These are phyloP conservation scores for Pythium folliculosum DNA, from an alignment of 352 stramenopile species.

Conservation along the genomic window DNA sequence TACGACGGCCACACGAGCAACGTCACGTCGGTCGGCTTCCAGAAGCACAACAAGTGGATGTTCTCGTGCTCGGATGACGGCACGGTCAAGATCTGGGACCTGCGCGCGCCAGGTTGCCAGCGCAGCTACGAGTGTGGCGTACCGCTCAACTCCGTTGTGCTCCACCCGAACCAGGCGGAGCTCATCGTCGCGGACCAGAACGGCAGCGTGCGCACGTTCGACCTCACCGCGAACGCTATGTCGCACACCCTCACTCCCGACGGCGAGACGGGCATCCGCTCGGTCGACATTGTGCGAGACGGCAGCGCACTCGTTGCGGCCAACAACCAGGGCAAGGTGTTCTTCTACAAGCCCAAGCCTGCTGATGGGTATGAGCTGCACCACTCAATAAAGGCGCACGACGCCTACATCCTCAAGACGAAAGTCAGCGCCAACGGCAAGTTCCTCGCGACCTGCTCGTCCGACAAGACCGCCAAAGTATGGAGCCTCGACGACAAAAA, in stretches of 20 bases:
- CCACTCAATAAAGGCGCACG: slow-evolving; percentile 80
- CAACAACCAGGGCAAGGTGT: slow-evolving; percentile 95
- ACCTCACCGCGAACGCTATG: slow-evolving; percentile 82
- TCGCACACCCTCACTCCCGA: slow-evolving; percentile 66
- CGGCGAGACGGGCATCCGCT: slow-evolving; percentile 85
- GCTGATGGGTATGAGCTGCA: slow-evolving; percentile 69
- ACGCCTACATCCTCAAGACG: slow-evolving; percentile 92
- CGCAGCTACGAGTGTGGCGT: slow-evolving; percentile 87
- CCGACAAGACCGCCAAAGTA: slow-evolving; percentile 93
- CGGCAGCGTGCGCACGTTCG: slow-evolving; percentile 92
- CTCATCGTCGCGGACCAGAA: slow-evolving; percentile 91
- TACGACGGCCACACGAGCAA: slow-evolving; percentile 96
- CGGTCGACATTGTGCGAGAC: slow-evolving; percentile 93
- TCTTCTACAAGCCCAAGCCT: slow-evolving; percentile 87
- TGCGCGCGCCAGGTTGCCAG: slow-evolving; percentile 83
- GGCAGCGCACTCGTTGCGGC: slow-evolving; percentile 90
- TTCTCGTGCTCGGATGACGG: slow-evolving; percentile 98
- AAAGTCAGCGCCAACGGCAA: slow-evolving; percentile 85
- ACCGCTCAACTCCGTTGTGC: slow-evolving; percentile 93
- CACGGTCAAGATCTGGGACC: slow-evolving; percentile 94
- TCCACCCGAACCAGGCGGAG: slow-evolving; percentile 95
- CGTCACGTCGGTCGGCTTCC: slow-evolving; percentile 98
- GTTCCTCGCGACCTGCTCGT: slow-evolving; percentile 92
- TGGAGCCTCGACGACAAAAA: slow-evolving; percentile 62
- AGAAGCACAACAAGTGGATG: slow-evolving; percentile 97